Conservation (phyloP, 1,139 yeast genomes). For the Nakaseomyces nivariensis region DNA sequence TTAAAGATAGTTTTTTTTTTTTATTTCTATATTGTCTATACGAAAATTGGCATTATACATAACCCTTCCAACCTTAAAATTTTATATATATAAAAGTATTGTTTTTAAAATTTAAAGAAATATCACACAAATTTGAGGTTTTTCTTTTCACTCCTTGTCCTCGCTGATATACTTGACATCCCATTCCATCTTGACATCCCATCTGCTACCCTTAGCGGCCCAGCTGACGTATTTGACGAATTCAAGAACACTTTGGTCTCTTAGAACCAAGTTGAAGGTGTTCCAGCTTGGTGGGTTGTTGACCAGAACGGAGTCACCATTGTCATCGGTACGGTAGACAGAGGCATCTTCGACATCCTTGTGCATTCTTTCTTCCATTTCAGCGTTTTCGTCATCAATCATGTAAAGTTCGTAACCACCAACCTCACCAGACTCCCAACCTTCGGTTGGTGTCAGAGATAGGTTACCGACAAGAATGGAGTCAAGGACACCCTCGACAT, state of each 20-base stretch:
- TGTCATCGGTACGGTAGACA: slow-evolving; percentile 41
- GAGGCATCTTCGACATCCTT: slow-evolving; percentile 32
- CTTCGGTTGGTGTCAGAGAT: slow-evolving; percentile 66
- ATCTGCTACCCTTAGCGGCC: slow-evolving; percentile 82
- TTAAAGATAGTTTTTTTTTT: neutral
- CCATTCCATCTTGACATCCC: slow-evolving; percentile 86
- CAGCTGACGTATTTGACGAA: slow-evolving; percentile 88
- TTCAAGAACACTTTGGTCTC: slow-evolving; percentile 78
- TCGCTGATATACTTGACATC: slow-evolving; percentile 43
- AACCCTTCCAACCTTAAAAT: neutral
- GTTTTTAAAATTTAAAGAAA: too few species aligned
- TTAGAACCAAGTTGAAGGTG: slow-evolving; percentile 59
- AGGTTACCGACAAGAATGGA: slow-evolving; percentile 50
- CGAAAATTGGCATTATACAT: neutral
- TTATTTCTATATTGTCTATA: neutral
- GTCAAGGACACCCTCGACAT: slow-evolving; percentile 28
- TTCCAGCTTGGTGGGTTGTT: slow-evolving; percentile 85
- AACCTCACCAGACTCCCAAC: slow-evolving; percentile 77
- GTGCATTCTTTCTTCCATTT: slow-evolving; percentile 27
- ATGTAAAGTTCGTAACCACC: slow-evolving; percentile 95
- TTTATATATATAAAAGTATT: neutral
- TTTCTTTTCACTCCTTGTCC: slow-evolving; percentile 23
- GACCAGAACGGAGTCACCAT: slow-evolving; percentile 71
- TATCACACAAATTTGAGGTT: too few species aligned
- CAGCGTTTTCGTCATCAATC: slow-evolving; percentile 47